Evolutionary conservation across 148 eudicot genomes (phyloP), one percentile per base, ranked within the genome.

Genomic region (Suaeda aralocaspica): DNA sequence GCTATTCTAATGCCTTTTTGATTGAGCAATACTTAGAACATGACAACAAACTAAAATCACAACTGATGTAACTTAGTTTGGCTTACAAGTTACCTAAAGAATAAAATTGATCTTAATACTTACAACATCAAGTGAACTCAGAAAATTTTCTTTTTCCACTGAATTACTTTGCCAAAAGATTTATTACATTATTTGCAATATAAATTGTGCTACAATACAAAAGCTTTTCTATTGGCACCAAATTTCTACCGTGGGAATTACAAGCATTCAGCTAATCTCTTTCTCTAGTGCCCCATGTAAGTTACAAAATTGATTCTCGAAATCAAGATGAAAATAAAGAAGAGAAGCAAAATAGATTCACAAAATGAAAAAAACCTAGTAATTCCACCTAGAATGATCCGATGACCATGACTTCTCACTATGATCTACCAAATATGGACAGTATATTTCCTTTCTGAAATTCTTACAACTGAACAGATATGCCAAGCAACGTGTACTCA

Each of bases 381-480:
- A 49, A 62, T 68, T 60, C 36, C 48, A 18, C 29, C 65, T 46
- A 48, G 22, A 57, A 42, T 21, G 36, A 31, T 63, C 67, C 34
- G 46, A 63, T 42, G 29, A 29, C 36, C 73, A 33, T 28, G 48
- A 69, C 21, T 60, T 50, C 65, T 48, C 33, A 45, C 66, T 70
- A 58, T 67, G 59, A 68, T 64, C 78, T 75, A 75, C 29, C 78
- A 67, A 68, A 29, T 75, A 75, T 75, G 69, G 60, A 76, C 78
- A 76, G 73, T 76, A 76, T 76, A 62, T 76, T 49, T 63, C 42
- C 56, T 51, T 41, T 44, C 53, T 30, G 48, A 61, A 36, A 9
- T 15, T 41, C 44, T 33, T 34, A 33, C 64, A 29, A n/a, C 62
- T 34, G 48, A 39, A 36, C 71, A 31, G 13, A 29, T n/a, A n/a